phyloP scores from a whole-genome alignment of 495 filamentous ascomycete genomes.

The Aspergillus incahuasiensis region DNA sequence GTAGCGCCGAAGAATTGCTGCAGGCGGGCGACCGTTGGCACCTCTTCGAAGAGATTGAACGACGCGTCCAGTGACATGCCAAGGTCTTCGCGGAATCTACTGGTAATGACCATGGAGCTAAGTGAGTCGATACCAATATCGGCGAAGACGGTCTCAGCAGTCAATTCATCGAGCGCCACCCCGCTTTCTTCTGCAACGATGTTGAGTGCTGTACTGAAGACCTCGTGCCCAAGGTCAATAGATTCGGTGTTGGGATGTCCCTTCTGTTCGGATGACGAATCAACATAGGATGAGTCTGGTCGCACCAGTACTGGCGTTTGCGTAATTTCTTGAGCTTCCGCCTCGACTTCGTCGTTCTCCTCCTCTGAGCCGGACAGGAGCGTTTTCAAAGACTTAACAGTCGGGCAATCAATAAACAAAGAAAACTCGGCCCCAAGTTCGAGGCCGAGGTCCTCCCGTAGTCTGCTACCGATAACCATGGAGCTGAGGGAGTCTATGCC shows the following conservation, averaged over 20 bases:
- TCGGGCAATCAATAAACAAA: too few relatives aligned
- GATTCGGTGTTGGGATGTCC: neutral
- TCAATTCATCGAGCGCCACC: slow-evolving; percentile 35
- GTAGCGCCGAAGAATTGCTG: neutral
- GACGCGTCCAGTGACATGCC: slow-evolving; percentile 35
- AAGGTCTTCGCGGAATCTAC: slow-evolving; percentile 34
- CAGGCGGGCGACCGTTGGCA: neutral
- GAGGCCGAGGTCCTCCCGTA: slow-evolving; percentile 45
- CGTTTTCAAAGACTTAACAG: slow-evolving; percentile 21
- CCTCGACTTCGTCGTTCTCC: neutral
- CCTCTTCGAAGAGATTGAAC: slow-evolving; percentile 38
- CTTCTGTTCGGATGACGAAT: neutral
- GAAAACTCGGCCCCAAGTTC: slow-evolving; percentile 29
- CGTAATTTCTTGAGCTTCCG: neutral
- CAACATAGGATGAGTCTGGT: neutral
- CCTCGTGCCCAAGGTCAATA: neutral
- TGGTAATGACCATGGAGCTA: slow-evolving; percentile 37
- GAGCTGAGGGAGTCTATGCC: slow-evolving; percentile 51
- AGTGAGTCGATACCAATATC: slow-evolving; percentile 51
- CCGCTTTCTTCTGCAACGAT: slow-evolving; percentile 46
- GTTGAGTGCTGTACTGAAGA: neutral
- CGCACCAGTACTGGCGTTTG: neutral
- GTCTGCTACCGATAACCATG: slow-evolving; percentile 39
- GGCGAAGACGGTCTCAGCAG: slow-evolving; percentile 28
- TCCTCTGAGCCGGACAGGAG: neutral